phyloP scores from a whole-genome alignment of 2,329 filamentous ascomycete species.

The Fusarium sp. region DNA sequence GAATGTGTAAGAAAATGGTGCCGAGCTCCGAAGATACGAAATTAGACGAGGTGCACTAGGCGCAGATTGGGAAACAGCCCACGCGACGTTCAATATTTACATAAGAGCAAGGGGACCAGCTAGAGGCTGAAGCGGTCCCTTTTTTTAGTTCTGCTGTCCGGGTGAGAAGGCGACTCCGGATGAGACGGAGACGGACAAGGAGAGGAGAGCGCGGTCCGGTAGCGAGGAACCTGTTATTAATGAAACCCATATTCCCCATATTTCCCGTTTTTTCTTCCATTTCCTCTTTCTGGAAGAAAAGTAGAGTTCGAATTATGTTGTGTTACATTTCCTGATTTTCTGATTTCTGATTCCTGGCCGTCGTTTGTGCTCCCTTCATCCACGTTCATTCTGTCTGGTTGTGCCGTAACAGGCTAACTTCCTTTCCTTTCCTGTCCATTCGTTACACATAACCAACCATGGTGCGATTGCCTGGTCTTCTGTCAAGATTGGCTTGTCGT shows the following conservation, averaged over 20 bases:
- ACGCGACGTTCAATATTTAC: constrained; percentile 20
- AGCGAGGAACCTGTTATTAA: constrained; percentile 1
- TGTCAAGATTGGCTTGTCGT: constrained; percentile 28
- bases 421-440: not conserved
- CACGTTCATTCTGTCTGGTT: not conserved
- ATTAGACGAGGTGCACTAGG: constrained; percentile 5
- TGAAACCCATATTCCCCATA: not conserved
- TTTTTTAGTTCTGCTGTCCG: not conserved
- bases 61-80: constrained; percentile 14
- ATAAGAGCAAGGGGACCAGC: constrained; percentile 4
- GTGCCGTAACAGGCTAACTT: not conserved
- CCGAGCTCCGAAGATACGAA: constrained; percentile 26
- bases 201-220: not conserved
- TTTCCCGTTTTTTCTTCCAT: not conserved
- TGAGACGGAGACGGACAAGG: not conserved
- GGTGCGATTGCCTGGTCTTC: constrained; percentile 3
- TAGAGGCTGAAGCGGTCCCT: not conserved
- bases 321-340: not conserved
- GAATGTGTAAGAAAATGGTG: constrained; percentile 9
- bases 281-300: constrained; percentile 15
- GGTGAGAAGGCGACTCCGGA: not conserved
- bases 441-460: not conserved
- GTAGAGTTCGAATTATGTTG: not conserved
- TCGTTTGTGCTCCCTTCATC: not conserved
- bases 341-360: not conserved